Conservation (phyloP, 495 filamentous ascomycete genomes). For the Penicillium pancosmium region DNA sequence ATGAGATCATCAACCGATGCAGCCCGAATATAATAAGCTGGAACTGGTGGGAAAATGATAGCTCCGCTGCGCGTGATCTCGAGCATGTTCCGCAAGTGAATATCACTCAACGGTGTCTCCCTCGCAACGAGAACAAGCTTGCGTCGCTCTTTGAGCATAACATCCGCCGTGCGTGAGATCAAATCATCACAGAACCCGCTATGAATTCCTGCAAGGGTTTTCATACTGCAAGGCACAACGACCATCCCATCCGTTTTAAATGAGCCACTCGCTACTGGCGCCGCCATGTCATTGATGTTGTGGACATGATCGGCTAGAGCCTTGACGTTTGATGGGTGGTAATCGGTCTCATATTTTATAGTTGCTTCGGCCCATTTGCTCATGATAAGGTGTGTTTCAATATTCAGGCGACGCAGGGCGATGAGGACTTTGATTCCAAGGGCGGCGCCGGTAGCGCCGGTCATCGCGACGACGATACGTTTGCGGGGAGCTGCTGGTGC, state of each 20-base stretch:
- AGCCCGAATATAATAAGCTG: conserved; percentile 46
- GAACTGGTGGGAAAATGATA: conserved; percentile 47
- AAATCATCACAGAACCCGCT: conserved; percentile 40
- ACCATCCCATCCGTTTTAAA: conserved; percentile 45
- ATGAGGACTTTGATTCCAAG: conserved; percentile 42
- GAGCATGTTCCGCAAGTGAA: conserved; percentile 52
- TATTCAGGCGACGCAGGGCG: conserved; percentile 38
- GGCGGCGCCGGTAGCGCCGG: conserved; percentile 44
- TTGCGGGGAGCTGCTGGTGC: conserved; percentile 13
- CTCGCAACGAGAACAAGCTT: conserved; percentile 43
- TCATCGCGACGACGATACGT: conserved; percentile 48
- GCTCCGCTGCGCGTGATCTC: conserved; percentile 38
- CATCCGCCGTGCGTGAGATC: conserved; percentile 49
- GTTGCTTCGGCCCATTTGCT: conserved; percentile 49
- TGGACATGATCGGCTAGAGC: conserved; percentile 43
- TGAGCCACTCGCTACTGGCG: conserved; percentile 39
- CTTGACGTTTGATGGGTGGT: conserved; percentile 33
- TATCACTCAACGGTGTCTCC: conserved; percentile 50
- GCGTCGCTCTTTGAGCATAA: conserved; percentile 49
- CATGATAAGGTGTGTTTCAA: conserved; percentile 49
- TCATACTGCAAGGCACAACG: conserved; percentile 47
- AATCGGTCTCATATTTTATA: conserved; percentile 48
- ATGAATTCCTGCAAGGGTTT: conserved; percentile 38
- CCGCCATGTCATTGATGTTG: conserved; percentile 41
- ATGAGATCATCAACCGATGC: conserved; percentile 40